Conservation (phyloP, 2,329 filamentous ascomycete species). For the Escovopsis sp. region DNA sequence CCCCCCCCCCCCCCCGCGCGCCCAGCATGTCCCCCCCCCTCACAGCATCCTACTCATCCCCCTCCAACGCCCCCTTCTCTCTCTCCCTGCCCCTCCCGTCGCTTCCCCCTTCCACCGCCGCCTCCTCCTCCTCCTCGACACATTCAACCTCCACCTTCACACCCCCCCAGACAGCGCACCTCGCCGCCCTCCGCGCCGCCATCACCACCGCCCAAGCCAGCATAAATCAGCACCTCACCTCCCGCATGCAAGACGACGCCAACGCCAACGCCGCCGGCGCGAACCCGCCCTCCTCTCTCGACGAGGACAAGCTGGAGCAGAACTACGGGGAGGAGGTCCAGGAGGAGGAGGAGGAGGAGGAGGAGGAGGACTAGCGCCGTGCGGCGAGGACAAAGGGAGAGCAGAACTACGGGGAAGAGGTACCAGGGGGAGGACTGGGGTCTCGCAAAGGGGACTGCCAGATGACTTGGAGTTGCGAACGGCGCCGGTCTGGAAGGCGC, state of each 20-base stretch:
- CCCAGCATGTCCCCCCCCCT: slow-evolving; percentile 13
- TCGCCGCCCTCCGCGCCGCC: slow-evolving; percentile 42
- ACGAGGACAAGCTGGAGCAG: slow-evolving; percentile 50
- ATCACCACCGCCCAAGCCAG: slow-evolving; percentile 43
- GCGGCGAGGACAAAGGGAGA: background rate
- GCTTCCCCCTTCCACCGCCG: slow-evolving; percentile 13
- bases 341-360: slow-evolving; percentile 36
- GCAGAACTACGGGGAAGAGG: background rate
- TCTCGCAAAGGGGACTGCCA: too few species aligned
- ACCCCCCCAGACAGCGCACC: slow-evolving; percentile 26
- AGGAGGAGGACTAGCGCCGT: background rate
- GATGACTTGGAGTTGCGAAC: too few species aligned
- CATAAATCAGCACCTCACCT: slow-evolving; percentile 57
- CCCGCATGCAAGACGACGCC: slow-evolving; percentile 56
- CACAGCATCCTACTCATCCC: slow-evolving; percentile 38
- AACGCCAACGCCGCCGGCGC: slow-evolving; percentile 22
- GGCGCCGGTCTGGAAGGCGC: too few species aligned
- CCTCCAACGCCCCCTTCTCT: slow-evolving; percentile 31
- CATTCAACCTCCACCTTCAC: background rate
- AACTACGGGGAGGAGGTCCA: slow-evolving; percentile 78
- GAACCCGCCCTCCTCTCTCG: slow-evolving; percentile 12
- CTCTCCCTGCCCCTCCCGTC: slow-evolving; percentile 21
- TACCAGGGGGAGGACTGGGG: too few species aligned
- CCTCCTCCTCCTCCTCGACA: slow-evolving; percentile 8
- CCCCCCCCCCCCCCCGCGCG: background rate